Conservation (phyloP, 1,284 basidiomycete species). For the Coniophora puteana region DNA sequence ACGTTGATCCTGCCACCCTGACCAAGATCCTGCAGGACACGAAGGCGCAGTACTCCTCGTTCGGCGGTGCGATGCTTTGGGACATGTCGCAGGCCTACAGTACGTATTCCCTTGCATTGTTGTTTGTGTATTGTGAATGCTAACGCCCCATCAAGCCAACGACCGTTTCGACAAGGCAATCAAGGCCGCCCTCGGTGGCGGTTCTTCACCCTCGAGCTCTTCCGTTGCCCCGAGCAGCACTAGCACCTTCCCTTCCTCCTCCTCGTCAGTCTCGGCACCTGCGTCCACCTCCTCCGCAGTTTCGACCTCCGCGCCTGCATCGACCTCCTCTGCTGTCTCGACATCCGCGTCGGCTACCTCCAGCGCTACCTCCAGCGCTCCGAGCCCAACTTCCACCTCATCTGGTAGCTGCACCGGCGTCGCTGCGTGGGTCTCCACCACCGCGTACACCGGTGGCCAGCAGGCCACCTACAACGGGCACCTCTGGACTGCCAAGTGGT, state of each 20-base stretch:
- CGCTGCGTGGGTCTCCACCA: conserved; percentile 35
- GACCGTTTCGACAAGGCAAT: conserved; percentile 45
- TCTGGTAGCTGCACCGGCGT: conserved; percentile 42
- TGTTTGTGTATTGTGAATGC: not conserved
- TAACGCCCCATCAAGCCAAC: conserved; percentile 36
- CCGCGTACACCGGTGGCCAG: conserved; percentile 44
- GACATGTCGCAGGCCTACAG: conserved; percentile 60
- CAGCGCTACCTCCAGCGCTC: conserved; percentile 18
- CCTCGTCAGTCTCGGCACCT: conserved; percentile 12
- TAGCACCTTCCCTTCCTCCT: conserved; percentile 10
- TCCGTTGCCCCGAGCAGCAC: conserved; percentile 14
- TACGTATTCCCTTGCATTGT: conserved; percentile 19
- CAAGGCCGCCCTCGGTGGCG: conserved; percentile 45
- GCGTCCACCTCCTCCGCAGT: conserved; percentile 11
- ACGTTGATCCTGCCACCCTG: conserved; percentile 44
- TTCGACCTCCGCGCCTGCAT: not conserved
- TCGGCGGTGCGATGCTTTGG: conserved; percentile 71
- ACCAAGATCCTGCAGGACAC: conserved; percentile 40
- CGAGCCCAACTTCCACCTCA: conserved; percentile 22
- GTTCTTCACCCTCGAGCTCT: conserved; percentile 5
- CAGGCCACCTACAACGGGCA: conserved; percentile 39
- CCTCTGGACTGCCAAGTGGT: conserved; percentile 58
- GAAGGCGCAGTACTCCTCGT: conserved; percentile 50
- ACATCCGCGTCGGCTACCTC: conserved; percentile 17
- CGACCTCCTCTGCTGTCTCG: conserved; percentile 4